Conservation (phyloP, 179 eudicot species). For the Carnegiea gigantea region DNA sequence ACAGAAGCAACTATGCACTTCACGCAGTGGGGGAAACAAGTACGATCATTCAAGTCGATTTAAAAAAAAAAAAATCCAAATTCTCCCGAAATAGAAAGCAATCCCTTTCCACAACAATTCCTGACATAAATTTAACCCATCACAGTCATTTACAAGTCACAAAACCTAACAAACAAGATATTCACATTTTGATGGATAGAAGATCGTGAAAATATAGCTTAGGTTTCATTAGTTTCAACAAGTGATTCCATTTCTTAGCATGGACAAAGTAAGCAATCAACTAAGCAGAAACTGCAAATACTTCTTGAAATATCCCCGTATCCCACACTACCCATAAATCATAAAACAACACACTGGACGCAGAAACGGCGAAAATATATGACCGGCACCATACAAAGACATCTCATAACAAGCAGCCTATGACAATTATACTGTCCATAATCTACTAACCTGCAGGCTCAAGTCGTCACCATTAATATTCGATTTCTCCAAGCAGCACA, state of each 20-base stretch:
- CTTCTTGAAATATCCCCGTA: background rate
- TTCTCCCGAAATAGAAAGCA: background rate
- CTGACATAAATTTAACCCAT: background rate
- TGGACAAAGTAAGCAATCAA: background rate
- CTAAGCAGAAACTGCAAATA: background rate
- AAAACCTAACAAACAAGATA: background rate
- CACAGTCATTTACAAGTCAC: too few relatives aligned
- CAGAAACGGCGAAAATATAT: background rate
- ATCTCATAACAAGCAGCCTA: background rate
- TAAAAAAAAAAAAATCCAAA: background rate
- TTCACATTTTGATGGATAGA: background rate
- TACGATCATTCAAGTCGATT: background rate
- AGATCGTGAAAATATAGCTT: background rate
- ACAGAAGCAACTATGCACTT: background rate
- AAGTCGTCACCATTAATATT: constrained; percentile 46
- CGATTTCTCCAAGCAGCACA: constrained; percentile 76
- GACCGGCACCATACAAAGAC: background rate
- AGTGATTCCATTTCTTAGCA: background rate
- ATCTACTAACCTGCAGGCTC: constrained; percentile 64
- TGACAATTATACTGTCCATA: background rate
- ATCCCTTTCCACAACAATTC: background rate
- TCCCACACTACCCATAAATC: background rate
- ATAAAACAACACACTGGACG: background rate
- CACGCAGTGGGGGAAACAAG: background rate
- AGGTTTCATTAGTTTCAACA: background rate